Evolutionary conservation across 352 stramenopile genomes (phyloP), one percentile per base, ranked within the genome.

Genomic region (Globisporangium iwayamae): DNA sequence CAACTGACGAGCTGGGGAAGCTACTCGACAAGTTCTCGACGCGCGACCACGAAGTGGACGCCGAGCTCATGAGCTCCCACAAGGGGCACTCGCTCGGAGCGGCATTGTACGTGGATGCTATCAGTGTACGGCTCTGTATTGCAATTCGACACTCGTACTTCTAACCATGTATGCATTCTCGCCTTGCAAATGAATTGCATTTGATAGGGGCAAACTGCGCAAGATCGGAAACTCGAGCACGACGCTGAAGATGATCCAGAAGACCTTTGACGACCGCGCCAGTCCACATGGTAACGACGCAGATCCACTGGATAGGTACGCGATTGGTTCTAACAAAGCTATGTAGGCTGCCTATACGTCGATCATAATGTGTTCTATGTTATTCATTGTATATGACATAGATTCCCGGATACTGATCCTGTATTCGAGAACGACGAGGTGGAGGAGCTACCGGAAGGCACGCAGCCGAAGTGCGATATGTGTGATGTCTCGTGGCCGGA

Each of bases 401-500:
- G 71, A 6, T 89, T 84, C 34, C 75, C 77, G 22, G 85, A 90
- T 52, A 60, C 85, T 3, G 81, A 92, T 60, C 81, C 83, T 1
- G 81, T 92, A 18, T 92, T 94, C 74, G 79, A 92, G 52, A 83
- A 70, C 45, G 77, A 70, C 1, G 75, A 85, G 14, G 69, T 87
- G 0, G 71, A 83, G 54, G 80, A 89, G n/a, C 72, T 90, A 4
- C 69, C 67, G 3, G 62, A 60, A 11, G 39, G 36, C 11, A 69
- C 63, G 4, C 70, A 32, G 60, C 51, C 20, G 22, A 82, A 81
- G 48, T 94, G 85, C 62, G 85, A 94, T 56, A 83, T 92, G 70
- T 94, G 85, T 32, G 85, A 92, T 41, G 85, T 94, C 2, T 94
- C 85, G 9, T 94, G 85, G 85, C 85, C 85, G 8, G 85, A 92